phyloP scores from a whole-genome alignment of 805 yeast species.

The Alloascoidea hylecoeti region DNA sequence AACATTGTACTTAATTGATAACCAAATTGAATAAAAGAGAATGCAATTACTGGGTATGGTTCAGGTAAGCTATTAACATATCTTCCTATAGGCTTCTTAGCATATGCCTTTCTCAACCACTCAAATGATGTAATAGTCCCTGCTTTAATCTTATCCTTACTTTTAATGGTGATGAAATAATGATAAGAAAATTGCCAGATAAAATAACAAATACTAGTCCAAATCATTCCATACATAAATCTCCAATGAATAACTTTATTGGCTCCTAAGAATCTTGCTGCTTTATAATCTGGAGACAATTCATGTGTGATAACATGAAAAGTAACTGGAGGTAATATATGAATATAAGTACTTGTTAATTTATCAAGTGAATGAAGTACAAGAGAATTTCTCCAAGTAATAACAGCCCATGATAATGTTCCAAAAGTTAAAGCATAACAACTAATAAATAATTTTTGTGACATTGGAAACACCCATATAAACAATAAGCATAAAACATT shows the following conservation, averaged over 20 bases:
- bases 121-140: conserved; percentile 68
- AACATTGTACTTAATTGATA: conserved; percentile 65
- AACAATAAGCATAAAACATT: conserved; percentile 43
- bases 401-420: conserved; percentile 64
- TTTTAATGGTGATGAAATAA: conserved; percentile 60
- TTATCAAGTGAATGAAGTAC: conserved; percentile 70
- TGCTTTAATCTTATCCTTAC: conserved; percentile 51
- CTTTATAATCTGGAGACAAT: conserved; percentile 28
- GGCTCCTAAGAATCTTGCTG: conserved; percentile 51
- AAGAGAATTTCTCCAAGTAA: conserved; percentile 71
- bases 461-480: conserved; percentile 57
- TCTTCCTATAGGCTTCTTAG: conserved; percentile 37
- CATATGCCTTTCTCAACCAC: conserved; percentile 46
- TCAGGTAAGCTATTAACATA: conserved; percentile 57
- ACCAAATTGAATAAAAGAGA: conserved; percentile 55
- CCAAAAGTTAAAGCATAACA: conserved; percentile 69
- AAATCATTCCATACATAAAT: conserved; percentile 42
- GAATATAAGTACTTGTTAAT: conserved; percentile 66
- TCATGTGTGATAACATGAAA: conserved; percentile 66
- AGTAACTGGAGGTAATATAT: conserved; percentile 60
- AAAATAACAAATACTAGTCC: conserved; percentile 59
- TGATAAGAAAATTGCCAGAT: conserved; percentile 70
- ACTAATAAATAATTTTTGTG: conserved; percentile 49
- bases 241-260: conserved; percentile 48
- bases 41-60: conserved; percentile 57